phyloP scores from a whole-genome alignment of 345 rosid genomes.

The Cardamine occulta region DNA sequence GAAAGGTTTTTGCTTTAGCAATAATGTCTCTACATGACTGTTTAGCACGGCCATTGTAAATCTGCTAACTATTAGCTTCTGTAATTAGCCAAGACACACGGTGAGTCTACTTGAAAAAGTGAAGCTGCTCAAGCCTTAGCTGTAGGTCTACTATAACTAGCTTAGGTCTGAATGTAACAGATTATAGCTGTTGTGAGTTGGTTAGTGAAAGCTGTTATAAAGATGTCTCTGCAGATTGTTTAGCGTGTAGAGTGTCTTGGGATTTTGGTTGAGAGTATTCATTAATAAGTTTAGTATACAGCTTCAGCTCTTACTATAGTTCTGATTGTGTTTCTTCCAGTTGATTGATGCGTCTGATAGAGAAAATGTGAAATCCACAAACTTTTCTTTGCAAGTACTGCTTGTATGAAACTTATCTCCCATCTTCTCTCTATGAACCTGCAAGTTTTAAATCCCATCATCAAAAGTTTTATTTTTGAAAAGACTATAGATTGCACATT shows the following conservation, averaged over 20 bases:
- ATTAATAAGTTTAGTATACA: background rate
- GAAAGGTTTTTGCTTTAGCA: background rate
- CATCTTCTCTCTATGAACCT: constrained; percentile 9
- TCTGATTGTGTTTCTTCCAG: background rate
- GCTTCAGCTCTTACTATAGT: constrained; percentile 14
- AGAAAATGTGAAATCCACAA: background rate
- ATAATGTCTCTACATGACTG: background rate
- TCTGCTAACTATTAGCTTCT: background rate
- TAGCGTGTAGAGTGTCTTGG: background rate
- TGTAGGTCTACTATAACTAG: constrained; percentile 2
- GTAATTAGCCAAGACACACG: background rate
- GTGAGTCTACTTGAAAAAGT: background rate
- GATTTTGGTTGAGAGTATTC: background rate
- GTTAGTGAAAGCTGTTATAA: background rate
- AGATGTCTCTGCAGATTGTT: background rate
- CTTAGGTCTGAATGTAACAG: background rate
- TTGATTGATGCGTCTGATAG: background rate
- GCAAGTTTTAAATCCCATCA: background rate
- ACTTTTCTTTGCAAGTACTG: background rate
- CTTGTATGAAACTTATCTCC: background rate
- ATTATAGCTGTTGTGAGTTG: background rate
- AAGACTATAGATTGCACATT: background rate
- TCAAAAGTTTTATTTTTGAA: background rate
- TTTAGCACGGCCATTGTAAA: background rate
- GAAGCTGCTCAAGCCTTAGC: background rate